These are phyloP conservation scores for Acer yangbiense DNA, from an alignment of 345 rosid genomes.

Conservation along the genomic window DNA sequence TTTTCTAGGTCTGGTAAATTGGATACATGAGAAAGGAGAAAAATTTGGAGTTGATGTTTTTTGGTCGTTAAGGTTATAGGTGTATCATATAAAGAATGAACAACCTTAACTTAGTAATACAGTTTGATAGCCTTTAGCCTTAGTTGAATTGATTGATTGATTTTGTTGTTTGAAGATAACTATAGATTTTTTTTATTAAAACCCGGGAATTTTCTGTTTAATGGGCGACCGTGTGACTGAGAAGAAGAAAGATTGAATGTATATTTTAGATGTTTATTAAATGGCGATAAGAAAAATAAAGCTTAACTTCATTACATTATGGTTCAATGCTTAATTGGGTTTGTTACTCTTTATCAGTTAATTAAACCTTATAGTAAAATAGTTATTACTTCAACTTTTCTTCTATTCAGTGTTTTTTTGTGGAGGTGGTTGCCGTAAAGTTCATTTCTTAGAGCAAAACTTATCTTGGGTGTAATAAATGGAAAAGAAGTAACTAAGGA, in stretches of 20 bases:
- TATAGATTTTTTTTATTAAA: too few relatives aligned
- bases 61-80: background rate
- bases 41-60: background rate
- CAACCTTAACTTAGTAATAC: slow-evolving; percentile 2
- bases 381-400: too few relatives aligned
- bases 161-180: background rate
- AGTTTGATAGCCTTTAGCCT: background rate
- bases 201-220: background rate
- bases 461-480: too few relatives aligned
- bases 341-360: too few relatives aligned
- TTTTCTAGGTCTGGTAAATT: background rate
- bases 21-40: background rate
- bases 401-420: background rate
- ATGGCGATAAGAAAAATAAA: background rate
- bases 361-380: too few relatives aligned
- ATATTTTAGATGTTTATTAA: background rate
- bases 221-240: background rate
- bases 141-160: background rate
- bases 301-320: background rate
- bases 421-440: background rate
- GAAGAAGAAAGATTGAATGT: background rate
- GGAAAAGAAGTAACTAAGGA: background rate
- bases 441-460: background rate
- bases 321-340: background rate
- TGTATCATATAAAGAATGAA: background rate